Percentiles rank a stretch among this genome's conserved stretches.
These are phyloP conservation scores for Daedaleopsis nitida DNA, from an alignment of 768 basidiomycete species.

Conservation along the genomic window DNA sequence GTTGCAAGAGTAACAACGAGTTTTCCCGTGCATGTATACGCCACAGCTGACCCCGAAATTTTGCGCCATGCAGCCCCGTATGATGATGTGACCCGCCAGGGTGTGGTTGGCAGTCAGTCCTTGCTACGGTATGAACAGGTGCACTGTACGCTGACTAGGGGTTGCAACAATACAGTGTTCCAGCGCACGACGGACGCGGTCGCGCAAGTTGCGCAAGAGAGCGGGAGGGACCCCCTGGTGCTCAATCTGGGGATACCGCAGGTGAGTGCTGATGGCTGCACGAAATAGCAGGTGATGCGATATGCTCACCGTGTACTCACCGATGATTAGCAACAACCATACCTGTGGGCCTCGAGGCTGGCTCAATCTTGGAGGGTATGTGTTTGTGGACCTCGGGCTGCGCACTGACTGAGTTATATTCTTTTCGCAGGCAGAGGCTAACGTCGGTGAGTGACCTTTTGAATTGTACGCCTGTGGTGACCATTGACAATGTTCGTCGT, in stretches of 20 bases:
- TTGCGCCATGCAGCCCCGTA: slow-evolving; percentile 12
- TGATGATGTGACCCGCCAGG: slow-evolving; percentile 18
- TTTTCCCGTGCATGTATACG: neutral
- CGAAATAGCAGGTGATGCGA: too few relatives aligned
- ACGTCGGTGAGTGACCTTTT: slow-evolving; percentile 28
- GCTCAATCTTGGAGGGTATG: slow-evolving; percentile 69
- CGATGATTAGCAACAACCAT: slow-evolving; percentile 51
- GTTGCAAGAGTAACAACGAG: slow-evolving; percentile 49
- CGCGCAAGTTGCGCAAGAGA: slow-evolving; percentile 43
- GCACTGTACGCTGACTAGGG: neutral
- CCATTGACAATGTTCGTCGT: too few relatives aligned
- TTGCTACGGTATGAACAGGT: neutral
- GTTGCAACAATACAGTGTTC: slow-evolving; percentile 45
- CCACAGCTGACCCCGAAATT: neutral
- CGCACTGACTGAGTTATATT: neutral
- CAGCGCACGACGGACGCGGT: slow-evolving; percentile 65
- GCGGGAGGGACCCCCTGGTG: slow-evolving; percentile 55
- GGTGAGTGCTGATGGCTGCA: slow-evolving; percentile 36
- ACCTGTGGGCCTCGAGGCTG: slow-evolving; percentile 59
- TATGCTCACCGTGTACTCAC: too few relatives aligned
- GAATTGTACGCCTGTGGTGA: too few relatives aligned
- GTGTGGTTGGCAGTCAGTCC: slow-evolving; percentile 28
- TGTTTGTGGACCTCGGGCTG: neutral
- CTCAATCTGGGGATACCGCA: slow-evolving; percentile 59
- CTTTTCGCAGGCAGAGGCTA: slow-evolving; percentile 23